Percentiles rank a stretch among this genome's conserved stretches.
Evolutionary conservation across 1,139 yeast species (phyloP).

Genomic region (Suhomyces choctaworum): DNA sequence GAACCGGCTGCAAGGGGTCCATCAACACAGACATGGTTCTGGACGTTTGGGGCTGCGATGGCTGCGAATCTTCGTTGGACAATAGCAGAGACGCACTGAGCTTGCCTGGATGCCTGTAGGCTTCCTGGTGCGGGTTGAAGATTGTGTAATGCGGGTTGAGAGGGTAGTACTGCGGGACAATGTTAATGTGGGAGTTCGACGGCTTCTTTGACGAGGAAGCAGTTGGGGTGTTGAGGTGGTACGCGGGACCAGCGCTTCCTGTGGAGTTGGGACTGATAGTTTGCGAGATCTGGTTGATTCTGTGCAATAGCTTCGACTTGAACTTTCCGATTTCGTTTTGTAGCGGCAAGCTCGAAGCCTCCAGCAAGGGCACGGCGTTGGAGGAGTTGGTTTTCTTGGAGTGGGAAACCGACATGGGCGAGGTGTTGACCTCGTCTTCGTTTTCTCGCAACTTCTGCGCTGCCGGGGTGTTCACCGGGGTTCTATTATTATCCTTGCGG

Average conservation of each 20-base stretch:
- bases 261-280: conserved; percentile 1
- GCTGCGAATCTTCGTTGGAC: conserved; percentile 7
- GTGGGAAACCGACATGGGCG: conserved; percentile 17
- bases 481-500: conserved; percentile 13
- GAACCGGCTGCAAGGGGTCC: conserved; percentile 39
- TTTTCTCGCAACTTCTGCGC: conserved; percentile 9
- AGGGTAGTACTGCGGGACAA: conserved; percentile 40
- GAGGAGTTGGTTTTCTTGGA: conserved; percentile 7
- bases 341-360: conserved; percentile 2
- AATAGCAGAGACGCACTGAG: conserved; percentile 10
- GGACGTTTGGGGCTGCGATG: conserved; percentile 1
- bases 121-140: conserved; percentile 19
- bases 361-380: not conserved
- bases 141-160: conserved; percentile 39
- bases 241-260: conserved; percentile 10
- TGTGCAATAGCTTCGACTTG: conserved; percentile 14
- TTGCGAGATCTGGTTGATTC: conserved; percentile 10
- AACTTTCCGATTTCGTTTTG: conserved; percentile 14
- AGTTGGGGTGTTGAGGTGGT: conserved; percentile 16
- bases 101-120: conserved; percentile 8
- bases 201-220: conserved; percentile 17
- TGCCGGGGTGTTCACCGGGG: conserved; percentile 15
- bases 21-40: conserved; percentile 28
- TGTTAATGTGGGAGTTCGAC: conserved; percentile 21
- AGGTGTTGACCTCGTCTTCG: conserved; percentile 16